Evolutionary conservation across 352 stramenopile species (phyloP).

Genomic region (Pseudoperonospora humuli): DNA sequence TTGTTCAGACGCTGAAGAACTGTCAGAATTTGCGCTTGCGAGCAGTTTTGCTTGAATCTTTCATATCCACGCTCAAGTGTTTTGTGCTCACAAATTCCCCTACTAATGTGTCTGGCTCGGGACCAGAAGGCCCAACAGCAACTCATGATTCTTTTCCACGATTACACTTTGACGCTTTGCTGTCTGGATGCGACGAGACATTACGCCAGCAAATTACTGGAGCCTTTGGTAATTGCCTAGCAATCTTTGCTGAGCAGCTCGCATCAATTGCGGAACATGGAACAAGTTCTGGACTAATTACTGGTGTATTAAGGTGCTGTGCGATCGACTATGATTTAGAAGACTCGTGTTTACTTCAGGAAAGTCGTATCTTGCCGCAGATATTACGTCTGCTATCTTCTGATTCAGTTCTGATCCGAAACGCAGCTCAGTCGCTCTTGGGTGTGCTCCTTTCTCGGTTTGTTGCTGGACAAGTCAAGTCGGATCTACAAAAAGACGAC

Average conservation of each 20-base stretch:
- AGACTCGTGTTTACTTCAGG: conserved; percentile 60
- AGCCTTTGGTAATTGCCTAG: conserved; percentile 40
- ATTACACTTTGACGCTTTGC: conserved; percentile 48
- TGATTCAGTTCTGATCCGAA: conserved; percentile 32
- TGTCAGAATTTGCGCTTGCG: conserved; percentile 23
- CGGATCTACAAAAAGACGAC: conserved; percentile 9
- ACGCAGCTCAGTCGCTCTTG: conserved; percentile 47
- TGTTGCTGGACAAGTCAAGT: conserved; percentile 27
- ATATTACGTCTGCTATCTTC: conserved; percentile 50
- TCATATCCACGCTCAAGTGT: conserved; percentile 33
- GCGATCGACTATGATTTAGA: conserved; percentile 72
- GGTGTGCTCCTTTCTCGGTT: conserved; percentile 58
- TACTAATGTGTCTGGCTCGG: conserved; percentile 10
- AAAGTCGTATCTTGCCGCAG: conserved; percentile 47
- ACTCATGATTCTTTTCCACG: conserved; percentile 16
- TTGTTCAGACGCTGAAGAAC: conserved; percentile 23
- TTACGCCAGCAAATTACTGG: conserved; percentile 39
- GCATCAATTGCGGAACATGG: conserved; percentile 16
- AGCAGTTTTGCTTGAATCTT: conserved; percentile 44
- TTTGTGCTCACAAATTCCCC: conserved; percentile 26
- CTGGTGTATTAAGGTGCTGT: conserved; percentile 43
- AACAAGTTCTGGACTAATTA: conserved; percentile 24
- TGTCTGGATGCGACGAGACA: conserved; percentile 45
- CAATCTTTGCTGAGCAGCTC: conserved; percentile 25
- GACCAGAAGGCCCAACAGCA: conserved; percentile 1